Percentiles rank a stretch among this genome's conserved stretches.
These are phyloP conservation scores for Cantharellus cinnabarinus DNA, from an alignment of 768 basidiomycete species.

Conservation along the genomic window DNA sequence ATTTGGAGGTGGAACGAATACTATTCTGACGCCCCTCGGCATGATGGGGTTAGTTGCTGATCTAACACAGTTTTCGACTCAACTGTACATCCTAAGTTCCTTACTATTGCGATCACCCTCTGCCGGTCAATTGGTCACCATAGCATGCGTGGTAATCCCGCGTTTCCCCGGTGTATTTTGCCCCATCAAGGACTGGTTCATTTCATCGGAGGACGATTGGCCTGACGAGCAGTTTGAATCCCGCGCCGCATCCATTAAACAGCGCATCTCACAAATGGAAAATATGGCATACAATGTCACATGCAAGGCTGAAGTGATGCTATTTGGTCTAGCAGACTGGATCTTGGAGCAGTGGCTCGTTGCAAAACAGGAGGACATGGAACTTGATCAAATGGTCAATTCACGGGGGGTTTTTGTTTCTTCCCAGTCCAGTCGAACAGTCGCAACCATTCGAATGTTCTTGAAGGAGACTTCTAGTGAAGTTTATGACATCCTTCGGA, in stretches of 20 bases:
- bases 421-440: constrained; percentile 7
- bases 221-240: constrained; percentile 21
- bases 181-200: background rate
- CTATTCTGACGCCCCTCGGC: background rate
- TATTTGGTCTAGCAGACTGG: constrained; percentile 76
- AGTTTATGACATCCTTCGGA: constrained; percentile 5
- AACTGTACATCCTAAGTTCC: constrained; percentile 38
- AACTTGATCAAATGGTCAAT: constrained; percentile 15
- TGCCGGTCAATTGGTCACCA: constrained; percentile 12
- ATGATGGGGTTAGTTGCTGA: constrained; percentile 17
- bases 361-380: constrained; percentile 26
- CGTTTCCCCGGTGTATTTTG: constrained; percentile 5
- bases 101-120: constrained; percentile 33
- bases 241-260: constrained; percentile 37
- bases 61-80: constrained; percentile 40
- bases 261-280: constrained; percentile 56
- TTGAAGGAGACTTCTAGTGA: constrained; percentile 19
- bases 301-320: constrained; percentile 34
- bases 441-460: constrained; percentile 21
- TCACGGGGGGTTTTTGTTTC: background rate
- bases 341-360: constrained; percentile 57
- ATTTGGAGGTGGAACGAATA: constrained; percentile 30
- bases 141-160: constrained; percentile 7
- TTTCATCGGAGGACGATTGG: background rate
- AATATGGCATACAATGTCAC: constrained; percentile 52